Evolutionary conservation across 1,139 yeast species (phyloP).

Genomic region (Oligophagozyma castellii): DNA sequence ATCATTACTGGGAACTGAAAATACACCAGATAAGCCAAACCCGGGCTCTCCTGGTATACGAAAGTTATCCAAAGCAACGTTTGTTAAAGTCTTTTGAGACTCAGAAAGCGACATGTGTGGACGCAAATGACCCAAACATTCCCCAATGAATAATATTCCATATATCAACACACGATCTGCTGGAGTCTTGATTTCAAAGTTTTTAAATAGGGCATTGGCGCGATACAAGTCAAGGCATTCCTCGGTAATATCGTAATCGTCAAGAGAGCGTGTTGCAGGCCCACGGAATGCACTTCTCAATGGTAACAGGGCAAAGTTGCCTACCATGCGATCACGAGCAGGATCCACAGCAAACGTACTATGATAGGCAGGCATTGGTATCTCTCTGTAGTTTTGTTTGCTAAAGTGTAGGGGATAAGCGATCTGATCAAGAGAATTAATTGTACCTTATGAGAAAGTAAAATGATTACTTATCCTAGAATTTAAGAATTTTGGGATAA

Average conservation of each 20-base stretch:
- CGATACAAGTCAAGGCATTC: conserved; percentile 84
- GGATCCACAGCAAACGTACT: conserved; percentile 76
- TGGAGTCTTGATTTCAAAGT: conserved; percentile 92
- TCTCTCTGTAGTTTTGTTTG: neutral
- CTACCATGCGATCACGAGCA: conserved; percentile 34
- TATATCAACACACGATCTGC: conserved; percentile 90
- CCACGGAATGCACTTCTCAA: conserved; percentile 77
- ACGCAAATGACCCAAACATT: conserved; percentile 57
- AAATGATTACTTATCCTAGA: too few species aligned
- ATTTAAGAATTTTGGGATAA: too few species aligned
- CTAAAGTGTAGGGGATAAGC: too few species aligned
- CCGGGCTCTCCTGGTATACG: conserved; percentile 92
- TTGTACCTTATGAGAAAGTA: too few species aligned
- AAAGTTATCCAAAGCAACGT: conserved; percentile 77
- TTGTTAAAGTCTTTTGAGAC: conserved; percentile 62
- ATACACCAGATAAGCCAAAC: conserved; percentile 79
- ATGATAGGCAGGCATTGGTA: conserved; percentile 51
- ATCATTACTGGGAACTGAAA: conserved; percentile 54
- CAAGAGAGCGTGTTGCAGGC: conserved; percentile 67
- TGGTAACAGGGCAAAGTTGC: conserved; percentile 71
- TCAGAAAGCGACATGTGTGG: conserved; percentile 38
- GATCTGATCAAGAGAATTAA: too few species aligned
- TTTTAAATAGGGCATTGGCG: conserved; percentile 91
- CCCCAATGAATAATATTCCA: conserved; percentile 84
- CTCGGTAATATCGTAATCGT: conserved; percentile 83